Conservation (phyloP, 169 alveolate genomes). For the Theileria annulata region DNA sequence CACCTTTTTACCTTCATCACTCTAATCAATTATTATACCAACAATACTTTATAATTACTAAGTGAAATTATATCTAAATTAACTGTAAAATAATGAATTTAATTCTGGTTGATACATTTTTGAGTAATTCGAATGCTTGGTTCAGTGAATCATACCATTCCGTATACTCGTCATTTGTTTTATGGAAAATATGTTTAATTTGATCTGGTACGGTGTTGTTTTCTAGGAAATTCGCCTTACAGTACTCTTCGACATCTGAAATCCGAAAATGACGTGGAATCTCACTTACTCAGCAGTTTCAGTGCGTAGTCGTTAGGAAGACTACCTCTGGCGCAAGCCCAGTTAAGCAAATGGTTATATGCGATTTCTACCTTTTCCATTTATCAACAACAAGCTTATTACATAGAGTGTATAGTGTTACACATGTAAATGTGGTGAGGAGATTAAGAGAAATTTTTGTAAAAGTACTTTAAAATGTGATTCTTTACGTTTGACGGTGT, state of each 20-base stretch:
- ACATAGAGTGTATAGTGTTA: neutral
- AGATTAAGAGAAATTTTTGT: neutral
- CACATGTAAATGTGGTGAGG: neutral
- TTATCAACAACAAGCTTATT: neutral
- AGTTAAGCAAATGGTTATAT: conserved; percentile 51
- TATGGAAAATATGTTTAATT: conserved; percentile 23
- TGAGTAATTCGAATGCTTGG: conserved; percentile 35
- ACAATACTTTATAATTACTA: neutral
- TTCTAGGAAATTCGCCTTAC: conserved; percentile 39
- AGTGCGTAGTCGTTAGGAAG: conserved; percentile 57
- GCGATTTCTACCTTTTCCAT: conserved; percentile 57
- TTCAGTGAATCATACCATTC: conserved; percentile 66
- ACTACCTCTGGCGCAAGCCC: conserved; percentile 65
- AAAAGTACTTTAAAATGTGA: conserved; percentile 27
- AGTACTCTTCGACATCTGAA: conserved; percentile 52
- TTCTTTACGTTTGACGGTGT: conserved; percentile 52
- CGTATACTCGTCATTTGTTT: conserved; percentile 34
- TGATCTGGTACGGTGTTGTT: conserved; percentile 18
- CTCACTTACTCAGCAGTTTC: conserved; percentile 32
- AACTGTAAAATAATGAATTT: neutral
- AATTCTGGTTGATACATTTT: conserved; percentile 22
- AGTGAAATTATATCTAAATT: neutral
- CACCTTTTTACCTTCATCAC: conserved; percentile 41
- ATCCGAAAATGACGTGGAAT: neutral
- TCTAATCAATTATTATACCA: conserved; percentile 18